Evolutionary conservation across 495 filamentous ascomycete genomes (phyloP).

Genomic region (Lophiotrema nucula): DNA sequence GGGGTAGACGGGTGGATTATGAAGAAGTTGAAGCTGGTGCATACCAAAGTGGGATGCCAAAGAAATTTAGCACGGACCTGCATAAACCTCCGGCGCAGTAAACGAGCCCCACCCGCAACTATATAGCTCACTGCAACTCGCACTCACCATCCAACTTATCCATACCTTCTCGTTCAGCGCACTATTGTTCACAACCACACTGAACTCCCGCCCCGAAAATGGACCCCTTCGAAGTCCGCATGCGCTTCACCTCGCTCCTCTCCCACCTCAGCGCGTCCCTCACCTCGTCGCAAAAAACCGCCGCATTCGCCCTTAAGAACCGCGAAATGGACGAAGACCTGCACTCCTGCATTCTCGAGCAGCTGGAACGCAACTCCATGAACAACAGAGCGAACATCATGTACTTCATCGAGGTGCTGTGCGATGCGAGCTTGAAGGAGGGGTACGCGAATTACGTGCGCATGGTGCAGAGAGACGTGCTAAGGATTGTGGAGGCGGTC

Average conservation of each 20-base stretch:
- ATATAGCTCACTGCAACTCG: too few species aligned
- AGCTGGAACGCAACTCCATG: conserved; percentile 88
- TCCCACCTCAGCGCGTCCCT: conserved; percentile 86
- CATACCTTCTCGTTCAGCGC: too few species aligned
- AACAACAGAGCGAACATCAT: conserved; percentile 98
- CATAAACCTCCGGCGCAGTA: too few species aligned
- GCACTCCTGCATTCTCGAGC: conserved; percentile 94
- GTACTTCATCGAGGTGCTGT: conserved; percentile 96
- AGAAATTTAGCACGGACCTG: too few species aligned
- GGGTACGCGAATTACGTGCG: conserved; percentile 73
- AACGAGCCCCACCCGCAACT: too few species aligned
- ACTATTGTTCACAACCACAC: too few species aligned
- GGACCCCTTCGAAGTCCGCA: conserved; percentile 98
- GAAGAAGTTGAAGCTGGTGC: too few species aligned
- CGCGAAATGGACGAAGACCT: conserved; percentile 92
- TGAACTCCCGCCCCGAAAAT: conserved; percentile 53
- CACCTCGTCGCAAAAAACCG: conserved; percentile 85
- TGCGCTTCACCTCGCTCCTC: conserved; percentile 89
- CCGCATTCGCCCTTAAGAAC: conserved; percentile 90
- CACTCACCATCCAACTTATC: too few species aligned
- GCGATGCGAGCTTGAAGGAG: conserved; percentile 78
- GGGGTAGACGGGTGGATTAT: too few species aligned
- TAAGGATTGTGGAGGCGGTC: conserved; percentile 83
- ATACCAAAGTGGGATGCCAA: too few species aligned
- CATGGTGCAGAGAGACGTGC: conserved; percentile 93